Base-by-base conservation (phyloP, 495 filamentous ascomycete species). In the Emericellopsis terricola region DNA sequence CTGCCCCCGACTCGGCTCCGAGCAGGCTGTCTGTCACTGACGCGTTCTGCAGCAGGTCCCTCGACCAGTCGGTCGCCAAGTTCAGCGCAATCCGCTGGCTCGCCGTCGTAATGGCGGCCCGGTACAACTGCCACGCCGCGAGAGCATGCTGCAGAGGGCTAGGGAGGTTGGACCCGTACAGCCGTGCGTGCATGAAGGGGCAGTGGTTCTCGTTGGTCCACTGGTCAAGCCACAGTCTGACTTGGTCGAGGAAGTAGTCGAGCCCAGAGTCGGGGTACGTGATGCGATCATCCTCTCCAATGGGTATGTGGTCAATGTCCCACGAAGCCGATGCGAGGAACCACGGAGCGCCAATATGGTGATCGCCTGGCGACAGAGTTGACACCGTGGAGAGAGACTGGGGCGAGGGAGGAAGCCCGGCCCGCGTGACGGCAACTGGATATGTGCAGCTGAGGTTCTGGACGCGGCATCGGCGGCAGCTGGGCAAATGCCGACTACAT, bases 131-230 rank as follows among this genome's bases (percentile, higher is more conserved):
- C 8, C 45, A 18, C 3, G 42, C 21, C 14, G 51, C 39, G 35
- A 44, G 43, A 48, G 47, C 43, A 34, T 50, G 36, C 28, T 48
- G 50, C 8, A 61, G 42, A 16, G 47, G 41, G 6, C 20, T 36
- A 5, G 59, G 55, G 15, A 57, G 38, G 10, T 42, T 43, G 2
- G 17, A 18, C 4, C 36, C 31, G 27, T 52, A 59, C 0, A 62
- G 38, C 7, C 43, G 48, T 8, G 42, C 38, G 34, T 65, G 61
- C 15, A 65, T 52, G 37, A 63, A 56, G 4, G 39, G 26, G 17
- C 42, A 48, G 18, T 28, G 33, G 18, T 43, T 45, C 6, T 35
- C 33, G 17, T 29, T 20, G 3, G 38, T 37, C 51, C 51, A 55
- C 13, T 42, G 31, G 11, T 24, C 19, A 11, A 52, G 36, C 42